Evolutionary conservation across 345 rosid genomes (phyloP).

Genomic region (Corymbia maculata): DNA sequence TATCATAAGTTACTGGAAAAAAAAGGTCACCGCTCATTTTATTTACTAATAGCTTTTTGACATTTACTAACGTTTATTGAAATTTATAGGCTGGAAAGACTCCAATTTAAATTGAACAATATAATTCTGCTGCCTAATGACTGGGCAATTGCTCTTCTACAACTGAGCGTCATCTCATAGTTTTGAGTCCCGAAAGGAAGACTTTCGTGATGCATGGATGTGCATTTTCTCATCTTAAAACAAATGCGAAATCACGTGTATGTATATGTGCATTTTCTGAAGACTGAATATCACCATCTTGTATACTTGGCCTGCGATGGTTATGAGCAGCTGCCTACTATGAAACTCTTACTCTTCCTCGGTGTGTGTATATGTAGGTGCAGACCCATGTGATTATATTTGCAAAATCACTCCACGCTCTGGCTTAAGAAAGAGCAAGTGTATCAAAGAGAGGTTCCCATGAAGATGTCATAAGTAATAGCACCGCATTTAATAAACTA

Average conservation of each 20-base stretch:
- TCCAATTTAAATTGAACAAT: neutral
- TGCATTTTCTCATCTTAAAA: neutral
- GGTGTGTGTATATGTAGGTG: neutral
- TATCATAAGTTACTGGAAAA: neutral
- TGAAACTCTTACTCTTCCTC: no score
- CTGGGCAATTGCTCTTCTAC: neutral
- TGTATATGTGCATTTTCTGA: neutral
- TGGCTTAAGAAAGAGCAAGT: neutral
- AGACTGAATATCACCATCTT: neutral
- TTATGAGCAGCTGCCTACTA: no score
- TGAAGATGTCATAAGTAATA: neutral
- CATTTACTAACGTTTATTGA: neutral
- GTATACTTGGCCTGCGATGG: neutral
- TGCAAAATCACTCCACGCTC: neutral
- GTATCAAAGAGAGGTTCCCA: neutral
- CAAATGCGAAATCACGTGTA: neutral
- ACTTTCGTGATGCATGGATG: neutral
- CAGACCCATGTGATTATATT: neutral
- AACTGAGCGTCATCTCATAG: neutral
- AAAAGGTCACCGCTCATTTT: neutral
- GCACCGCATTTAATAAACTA: neutral
- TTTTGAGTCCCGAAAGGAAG: neutral
- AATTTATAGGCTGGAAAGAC: neutral
- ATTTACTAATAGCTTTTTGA: neutral
- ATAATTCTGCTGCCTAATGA: neutral